Base-by-base conservation (phyloP, 1,284 basidiomycete genomes). In the Sanguinoderma infundibulare region DNA sequence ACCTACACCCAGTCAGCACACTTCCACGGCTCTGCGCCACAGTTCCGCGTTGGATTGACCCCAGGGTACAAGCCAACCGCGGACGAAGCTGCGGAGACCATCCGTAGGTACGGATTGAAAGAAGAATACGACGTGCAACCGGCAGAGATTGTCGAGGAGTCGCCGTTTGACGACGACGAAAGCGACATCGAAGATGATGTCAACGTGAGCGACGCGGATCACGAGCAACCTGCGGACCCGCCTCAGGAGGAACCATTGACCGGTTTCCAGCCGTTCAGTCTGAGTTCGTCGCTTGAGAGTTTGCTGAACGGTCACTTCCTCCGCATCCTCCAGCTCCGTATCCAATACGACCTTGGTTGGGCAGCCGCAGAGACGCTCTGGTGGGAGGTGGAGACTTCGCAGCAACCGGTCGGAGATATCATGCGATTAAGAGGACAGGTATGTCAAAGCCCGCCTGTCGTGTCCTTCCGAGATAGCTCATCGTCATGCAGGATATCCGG, bases 301-400 rank as follows among this genome's bases (percentile, higher is more conserved):
- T 69, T 88, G 40, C 73, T 89, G 62, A 81, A 88, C 56, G 76
- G 82, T 49, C 74, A 78, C 6, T 80, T 89, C 56, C 65, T 86
- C 39, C 79, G 77, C 46, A 67, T 87, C n/a, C 72, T 88, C 10
- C 80, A 81, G 59, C 68, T 85, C 7, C 75, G 87, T 53, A 67
- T 79, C 39, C 75, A 76, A 65, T 85, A 84, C 65, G 74, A 74
- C 1, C 72, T 89, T 5, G 85, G 85, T 35, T 89, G 87, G 87
- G 84, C 86, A 8, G 85, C 83, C 12, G 87, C 87, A 5, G 87
- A 89, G 65, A 58, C 78, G n/a, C 74, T 89, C 32, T 71, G 78
- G 36, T 72, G 75, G 58, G 77, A 81, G 66, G 73, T 79, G 4
- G 84, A 86, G 69, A 78, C 73, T 53, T 72, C 72, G 30, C 87